A percentile compares a stretch with the other conserved stretches of the same genome.
Conservation (phyloP, 371 early-diverging fungal species). For the Circinella umbellata region DNA sequence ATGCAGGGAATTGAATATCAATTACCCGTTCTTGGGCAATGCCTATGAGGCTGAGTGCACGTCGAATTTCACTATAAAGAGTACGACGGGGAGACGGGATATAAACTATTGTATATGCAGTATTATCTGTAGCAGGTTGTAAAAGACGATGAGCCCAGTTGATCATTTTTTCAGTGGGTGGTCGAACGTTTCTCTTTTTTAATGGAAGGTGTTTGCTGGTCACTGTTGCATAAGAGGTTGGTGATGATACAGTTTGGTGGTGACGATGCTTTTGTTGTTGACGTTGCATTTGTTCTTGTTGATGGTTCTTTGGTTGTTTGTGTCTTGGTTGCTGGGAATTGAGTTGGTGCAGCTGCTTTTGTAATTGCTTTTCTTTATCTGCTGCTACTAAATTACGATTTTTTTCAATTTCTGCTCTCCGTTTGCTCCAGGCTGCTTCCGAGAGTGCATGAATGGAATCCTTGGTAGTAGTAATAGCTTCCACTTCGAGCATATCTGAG, state of each 20-base stretch:
- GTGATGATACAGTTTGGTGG: background rate
- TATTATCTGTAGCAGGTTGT: constrained; percentile 3
- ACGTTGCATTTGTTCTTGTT: background rate
- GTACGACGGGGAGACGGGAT: background rate
- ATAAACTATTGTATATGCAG: constrained; percentile 9
- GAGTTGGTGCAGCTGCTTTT: background rate
- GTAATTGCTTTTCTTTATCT: background rate
- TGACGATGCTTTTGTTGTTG: too few relatives aligned
- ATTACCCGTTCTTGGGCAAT: constrained; percentile 2
- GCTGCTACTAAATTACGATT: too few relatives aligned
- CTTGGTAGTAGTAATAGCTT: too few relatives aligned
- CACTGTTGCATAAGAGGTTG: background rate
- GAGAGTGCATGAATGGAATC: background rate
- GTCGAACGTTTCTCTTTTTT: background rate
- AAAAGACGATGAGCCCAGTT: background rate
- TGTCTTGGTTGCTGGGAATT: background rate
- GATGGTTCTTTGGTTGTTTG: background rate
- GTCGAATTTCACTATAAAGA: constrained; percentile 2
- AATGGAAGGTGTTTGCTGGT: background rate
- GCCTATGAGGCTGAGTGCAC: background rate
- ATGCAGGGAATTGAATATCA: constrained; percentile 17
- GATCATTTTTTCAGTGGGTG: background rate
- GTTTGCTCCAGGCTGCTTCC: background rate
- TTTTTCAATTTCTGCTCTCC: background rate
- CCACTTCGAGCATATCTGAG: too few relatives aligned